phyloP scores from a whole-genome alignment of 257 asterid species.

The Solanum chilense region DNA sequence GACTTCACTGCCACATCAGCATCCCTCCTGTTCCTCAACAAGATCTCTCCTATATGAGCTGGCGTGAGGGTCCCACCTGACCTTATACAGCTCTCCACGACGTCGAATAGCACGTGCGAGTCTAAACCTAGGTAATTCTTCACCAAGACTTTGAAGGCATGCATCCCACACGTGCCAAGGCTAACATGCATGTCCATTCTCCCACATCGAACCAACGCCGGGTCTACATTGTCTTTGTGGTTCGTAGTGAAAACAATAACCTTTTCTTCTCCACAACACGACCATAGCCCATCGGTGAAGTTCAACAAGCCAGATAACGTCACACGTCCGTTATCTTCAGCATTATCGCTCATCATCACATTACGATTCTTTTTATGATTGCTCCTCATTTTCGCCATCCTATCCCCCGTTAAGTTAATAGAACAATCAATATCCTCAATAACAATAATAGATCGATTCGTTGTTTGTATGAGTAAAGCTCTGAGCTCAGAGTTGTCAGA shows the following conservation, averaged over 20 bases:
- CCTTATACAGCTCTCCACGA: constrained; percentile 36
- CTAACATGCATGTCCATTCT: constrained; percentile 58
- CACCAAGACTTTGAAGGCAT: constrained; percentile 35
- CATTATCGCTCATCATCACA: neutral
- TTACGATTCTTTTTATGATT: constrained; percentile 1
- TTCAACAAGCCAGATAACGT: constrained; percentile 44
- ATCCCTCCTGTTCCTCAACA: constrained; percentile 28
- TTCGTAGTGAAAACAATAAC: constrained; percentile 33
- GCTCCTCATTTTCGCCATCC: constrained; percentile 5
- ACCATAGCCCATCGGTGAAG: constrained; percentile 48
- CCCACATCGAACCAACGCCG: constrained; percentile 45
- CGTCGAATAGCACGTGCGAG: constrained; percentile 24
- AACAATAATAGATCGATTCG: constrained; percentile 42
- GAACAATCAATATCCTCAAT: constrained; percentile 58
- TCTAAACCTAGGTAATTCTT: constrained; percentile 42
- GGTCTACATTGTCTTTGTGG: constrained; percentile 31
- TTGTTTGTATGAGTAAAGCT: constrained; percentile 33
- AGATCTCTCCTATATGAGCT: constrained; percentile 36
- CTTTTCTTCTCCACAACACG: constrained; percentile 34
- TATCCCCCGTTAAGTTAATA: constrained; percentile 29
- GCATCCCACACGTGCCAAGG: constrained; percentile 50
- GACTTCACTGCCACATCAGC: constrained; percentile 23
- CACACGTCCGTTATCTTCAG: constrained; percentile 22
- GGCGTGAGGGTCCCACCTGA: constrained; percentile 43
- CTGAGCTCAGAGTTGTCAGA: constrained; percentile 31